Conservation (phyloP, 2,329 filamentous ascomycete species). For the Pestalotiopsis sp. region DNA sequence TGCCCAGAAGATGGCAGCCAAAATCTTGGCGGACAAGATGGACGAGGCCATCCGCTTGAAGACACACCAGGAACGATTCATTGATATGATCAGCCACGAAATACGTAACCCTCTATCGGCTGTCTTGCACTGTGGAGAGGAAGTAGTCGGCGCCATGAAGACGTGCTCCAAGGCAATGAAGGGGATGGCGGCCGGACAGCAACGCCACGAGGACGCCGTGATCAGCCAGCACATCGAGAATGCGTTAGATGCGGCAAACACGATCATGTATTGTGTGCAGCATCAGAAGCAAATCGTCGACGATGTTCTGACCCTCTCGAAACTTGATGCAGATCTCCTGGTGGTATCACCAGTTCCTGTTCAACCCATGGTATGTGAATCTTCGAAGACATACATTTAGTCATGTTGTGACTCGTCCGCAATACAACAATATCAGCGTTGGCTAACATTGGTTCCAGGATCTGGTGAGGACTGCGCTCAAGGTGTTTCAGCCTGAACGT, state of each 20-base stretch:
- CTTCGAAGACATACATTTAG: neutral
- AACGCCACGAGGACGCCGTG: neutral
- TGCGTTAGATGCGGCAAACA: constrained; percentile 75
- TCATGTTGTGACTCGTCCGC: neutral
- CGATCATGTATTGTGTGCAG: constrained; percentile 75
- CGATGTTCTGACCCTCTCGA: constrained; percentile 73
- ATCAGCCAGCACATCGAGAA: constrained; percentile 43
- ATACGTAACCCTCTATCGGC: constrained; percentile 32
- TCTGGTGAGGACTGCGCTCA: constrained; percentile 68
- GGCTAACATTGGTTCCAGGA: constrained; percentile 20
- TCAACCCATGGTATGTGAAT: constrained; percentile 54
- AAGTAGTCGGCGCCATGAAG: constrained; percentile 29
- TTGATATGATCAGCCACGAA: constrained; percentile 34
- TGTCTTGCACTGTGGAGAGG: constrained; percentile 30
- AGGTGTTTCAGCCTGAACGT: constrained; percentile 76
- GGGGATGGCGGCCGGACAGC: neutral
- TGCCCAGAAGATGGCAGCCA: constrained; percentile 29
- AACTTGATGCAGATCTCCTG: constrained; percentile 76
- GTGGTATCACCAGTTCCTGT: constrained; percentile 72
- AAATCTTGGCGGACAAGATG: constrained; percentile 28
- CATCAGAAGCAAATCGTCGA: constrained; percentile 83
- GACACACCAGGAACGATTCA: constrained; percentile 31
- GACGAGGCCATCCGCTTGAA: constrained; percentile 29
- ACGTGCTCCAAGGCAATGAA: constrained; percentile 16
- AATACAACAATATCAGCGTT: neutral